These are phyloP conservation scores for Fomitopsis serialis DNA, from an alignment of 768 basidiomycete genomes.

Conservation along the genomic window DNA sequence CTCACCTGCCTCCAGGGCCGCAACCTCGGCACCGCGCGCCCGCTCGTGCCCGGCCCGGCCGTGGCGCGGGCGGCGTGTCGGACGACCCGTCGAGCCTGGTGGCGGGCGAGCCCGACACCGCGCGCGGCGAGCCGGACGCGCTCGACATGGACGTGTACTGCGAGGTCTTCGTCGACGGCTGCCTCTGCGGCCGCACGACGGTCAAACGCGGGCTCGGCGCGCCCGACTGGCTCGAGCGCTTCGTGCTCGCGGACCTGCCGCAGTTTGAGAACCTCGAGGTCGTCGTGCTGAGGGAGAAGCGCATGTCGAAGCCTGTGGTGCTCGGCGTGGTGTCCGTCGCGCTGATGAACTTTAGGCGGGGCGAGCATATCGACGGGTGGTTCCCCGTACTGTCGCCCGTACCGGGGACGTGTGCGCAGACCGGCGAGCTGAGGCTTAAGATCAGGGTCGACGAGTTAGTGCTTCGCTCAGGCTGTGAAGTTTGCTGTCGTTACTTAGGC, in stretches of 20 bases:
- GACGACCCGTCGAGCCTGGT: constrained; percentile 12
- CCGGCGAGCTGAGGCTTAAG: constrained; percentile 73
- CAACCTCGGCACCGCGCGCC: constrained; percentile 53
- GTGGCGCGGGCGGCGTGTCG: constrained; percentile 4
- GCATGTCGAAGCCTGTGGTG: constrained; percentile 44
- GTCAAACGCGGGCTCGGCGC: constrained; percentile 60
- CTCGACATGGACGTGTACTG: constrained; percentile 71
- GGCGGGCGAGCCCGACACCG: constrained; percentile 27
- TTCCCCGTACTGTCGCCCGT: constrained; percentile 55
- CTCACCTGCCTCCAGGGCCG: constrained; percentile 70
- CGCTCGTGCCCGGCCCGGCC: constrained; percentile 20
- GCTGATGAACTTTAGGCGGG: constrained; percentile 66
- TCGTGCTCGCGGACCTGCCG: constrained; percentile 69
- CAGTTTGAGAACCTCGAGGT: constrained; percentile 71
- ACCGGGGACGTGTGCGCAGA: constrained; percentile 48
- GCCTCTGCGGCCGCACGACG: constrained; percentile 68
- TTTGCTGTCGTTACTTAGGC: constrained; percentile 6
- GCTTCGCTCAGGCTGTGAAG: constrained; percentile 17
- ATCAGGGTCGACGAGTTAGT: constrained; percentile 70
- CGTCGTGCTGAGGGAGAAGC: constrained; percentile 66
- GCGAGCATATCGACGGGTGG: constrained; percentile 79
- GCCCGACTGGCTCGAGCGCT: constrained; percentile 81
- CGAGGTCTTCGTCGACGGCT: constrained; percentile 68
- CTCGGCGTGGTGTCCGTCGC: constrained; percentile 63
- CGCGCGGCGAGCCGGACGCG: constrained; percentile 29